Evolutionary conservation across 352 stramenopile species (phyloP).

Genomic region (Phytophthora palmivora): DNA sequence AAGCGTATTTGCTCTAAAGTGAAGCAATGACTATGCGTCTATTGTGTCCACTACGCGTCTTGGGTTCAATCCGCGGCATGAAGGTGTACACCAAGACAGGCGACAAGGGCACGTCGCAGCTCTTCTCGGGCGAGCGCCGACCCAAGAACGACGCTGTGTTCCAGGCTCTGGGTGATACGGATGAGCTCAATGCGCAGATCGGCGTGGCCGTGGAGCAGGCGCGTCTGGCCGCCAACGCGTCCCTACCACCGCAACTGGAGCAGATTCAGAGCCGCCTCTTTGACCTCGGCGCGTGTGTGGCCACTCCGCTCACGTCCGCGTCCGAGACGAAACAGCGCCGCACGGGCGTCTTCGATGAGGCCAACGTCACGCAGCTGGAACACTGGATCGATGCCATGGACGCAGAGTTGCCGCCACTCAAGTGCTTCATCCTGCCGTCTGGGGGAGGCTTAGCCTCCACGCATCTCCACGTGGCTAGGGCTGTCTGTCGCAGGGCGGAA

Average conservation of each 20-base stretch:
- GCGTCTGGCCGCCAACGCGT: slow-evolving; percentile 43
- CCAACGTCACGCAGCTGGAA: slow-evolving; percentile 75
- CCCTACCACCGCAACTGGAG: slow-evolving; percentile 70
- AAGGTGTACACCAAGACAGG: slow-evolving; percentile 94
- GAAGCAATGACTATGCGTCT: not conserved
- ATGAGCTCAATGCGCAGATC: slow-evolving; percentile 91
- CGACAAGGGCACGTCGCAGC: slow-evolving; percentile 92
- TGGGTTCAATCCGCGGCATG: slow-evolving; percentile 45
- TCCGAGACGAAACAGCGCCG: slow-evolving; percentile 73
- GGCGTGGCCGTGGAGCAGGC: slow-evolving; percentile 68
- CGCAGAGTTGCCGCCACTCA: slow-evolving; percentile 76
- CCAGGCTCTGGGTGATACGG: slow-evolving; percentile 90
- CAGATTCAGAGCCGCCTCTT: slow-evolving; percentile 92
- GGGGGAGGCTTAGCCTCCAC: slow-evolving; percentile 79
- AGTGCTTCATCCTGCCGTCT: slow-evolving; percentile 89
- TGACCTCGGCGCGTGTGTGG: slow-evolving; percentile 90
- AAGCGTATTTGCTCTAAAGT: slow-evolving; percentile 5
- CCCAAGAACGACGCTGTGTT: slow-evolving; percentile 90
- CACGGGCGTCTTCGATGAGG: slow-evolving; percentile 63
- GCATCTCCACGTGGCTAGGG: slow-evolving; percentile 87
- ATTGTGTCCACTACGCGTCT: slow-evolving; percentile 4
- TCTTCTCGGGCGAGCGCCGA: slow-evolving; percentile 91
- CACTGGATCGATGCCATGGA: slow-evolving; percentile 92
- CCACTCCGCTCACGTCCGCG: slow-evolving; percentile 77
- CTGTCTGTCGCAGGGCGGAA: slow-evolving; percentile 89